Evolutionary conservation across 768 basidiomycete genomes (phyloP).

Genomic region (Collybia mongolica): DNA sequence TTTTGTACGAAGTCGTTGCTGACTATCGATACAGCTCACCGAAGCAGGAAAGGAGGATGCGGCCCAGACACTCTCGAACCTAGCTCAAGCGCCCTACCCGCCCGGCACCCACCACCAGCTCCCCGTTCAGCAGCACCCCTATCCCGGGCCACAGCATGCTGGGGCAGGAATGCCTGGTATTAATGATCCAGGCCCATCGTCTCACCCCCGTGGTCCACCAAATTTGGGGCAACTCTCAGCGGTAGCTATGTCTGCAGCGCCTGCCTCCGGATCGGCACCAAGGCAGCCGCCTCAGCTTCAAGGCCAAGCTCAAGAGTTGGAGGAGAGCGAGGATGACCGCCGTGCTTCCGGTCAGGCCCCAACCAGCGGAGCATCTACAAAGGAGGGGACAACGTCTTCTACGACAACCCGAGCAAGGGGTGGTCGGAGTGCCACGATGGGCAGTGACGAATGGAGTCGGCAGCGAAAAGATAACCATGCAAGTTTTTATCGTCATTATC

Average conservation of each 20-base stretch:
- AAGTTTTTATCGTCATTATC: slow-evolving; percentile 20
- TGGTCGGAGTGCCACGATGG: slow-evolving; percentile 60
- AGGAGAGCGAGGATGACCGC: slow-evolving; percentile 25
- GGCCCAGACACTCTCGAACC: slow-evolving; percentile 55
- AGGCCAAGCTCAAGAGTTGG: slow-evolving; percentile 17
- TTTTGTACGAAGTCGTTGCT: neutral
- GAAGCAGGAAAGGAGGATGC: slow-evolving; percentile 61
- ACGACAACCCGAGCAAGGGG: slow-evolving; percentile 41
- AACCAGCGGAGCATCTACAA: slow-evolving; percentile 9
- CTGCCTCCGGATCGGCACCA: slow-evolving; percentile 13
- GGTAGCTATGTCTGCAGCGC: slow-evolving; percentile 46
- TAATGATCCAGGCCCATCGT: slow-evolving; percentile 70
- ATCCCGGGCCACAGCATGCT: slow-evolving; percentile 32
- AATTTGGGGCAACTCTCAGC: slow-evolving; percentile 59
- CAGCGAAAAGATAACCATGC: slow-evolving; percentile 85
- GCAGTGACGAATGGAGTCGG: slow-evolving; percentile 75
- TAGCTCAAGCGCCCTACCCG: slow-evolving; percentile 41
- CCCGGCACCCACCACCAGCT: slow-evolving; percentile 21
- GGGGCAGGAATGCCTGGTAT: slow-evolving; percentile 46
- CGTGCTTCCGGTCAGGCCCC: slow-evolving; percentile 10
- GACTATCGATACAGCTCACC: slow-evolving; percentile 28
- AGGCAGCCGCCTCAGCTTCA: slow-evolving; percentile 13
- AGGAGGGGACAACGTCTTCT: slow-evolving; percentile 9
- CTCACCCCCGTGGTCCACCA: slow-evolving; percentile 68
- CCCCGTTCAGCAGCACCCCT: slow-evolving; percentile 30